Evolutionary conservation across 1,284 basidiomycete genomes (phyloP).

Genomic region (Malassezia dermatis): DNA sequence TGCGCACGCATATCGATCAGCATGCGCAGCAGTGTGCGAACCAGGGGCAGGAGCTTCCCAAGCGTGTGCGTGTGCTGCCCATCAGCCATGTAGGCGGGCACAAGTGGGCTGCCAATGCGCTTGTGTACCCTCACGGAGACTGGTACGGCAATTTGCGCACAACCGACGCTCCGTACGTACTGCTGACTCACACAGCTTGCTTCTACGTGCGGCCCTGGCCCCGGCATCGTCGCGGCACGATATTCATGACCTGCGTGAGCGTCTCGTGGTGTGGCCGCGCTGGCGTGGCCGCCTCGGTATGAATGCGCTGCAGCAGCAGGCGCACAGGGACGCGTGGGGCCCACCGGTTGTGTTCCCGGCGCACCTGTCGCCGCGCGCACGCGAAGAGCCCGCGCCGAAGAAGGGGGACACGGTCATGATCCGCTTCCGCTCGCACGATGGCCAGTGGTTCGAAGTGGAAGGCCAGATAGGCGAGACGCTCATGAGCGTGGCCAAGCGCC

Average conservation of each 20-base stretch:
- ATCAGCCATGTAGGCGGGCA: conserved; percentile 44
- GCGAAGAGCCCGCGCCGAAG: conserved; percentile 3
- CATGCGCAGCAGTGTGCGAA: conserved; percentile 24
- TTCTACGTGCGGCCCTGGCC: conserved; percentile 34
- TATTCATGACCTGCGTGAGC: conserved; percentile 27
- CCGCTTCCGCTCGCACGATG: conserved; percentile 26
- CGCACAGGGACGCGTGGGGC: conserved; percentile 38
- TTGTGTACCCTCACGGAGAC: conserved; percentile 45
- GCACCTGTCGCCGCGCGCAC: conserved; percentile 23
- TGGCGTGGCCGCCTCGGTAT: conserved; percentile 48
- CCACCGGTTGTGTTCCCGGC: conserved; percentile 28
- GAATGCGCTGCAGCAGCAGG: conserved; percentile 24
- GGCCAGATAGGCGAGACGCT: conserved; percentile 39
- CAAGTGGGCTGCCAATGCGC: conserved; percentile 45
- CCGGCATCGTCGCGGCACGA: conserved; percentile 43
- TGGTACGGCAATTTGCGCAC: conserved; percentile 41
- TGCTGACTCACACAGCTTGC: conserved; percentile 17
- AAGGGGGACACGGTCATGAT: conserved; percentile 17
- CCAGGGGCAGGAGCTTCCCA: conserved; percentile 16
- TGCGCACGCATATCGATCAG: conserved; percentile 28
- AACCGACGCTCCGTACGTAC: conserved; percentile 17
- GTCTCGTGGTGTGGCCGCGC: conserved; percentile 39
- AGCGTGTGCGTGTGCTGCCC: conserved; percentile 25
- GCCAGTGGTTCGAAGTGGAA: conserved; percentile 23
- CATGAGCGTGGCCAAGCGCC: conserved; percentile 37